phyloP scores from a whole-genome alignment of 345 rosid genomes.

The Nephelium lappaceum region DNA sequence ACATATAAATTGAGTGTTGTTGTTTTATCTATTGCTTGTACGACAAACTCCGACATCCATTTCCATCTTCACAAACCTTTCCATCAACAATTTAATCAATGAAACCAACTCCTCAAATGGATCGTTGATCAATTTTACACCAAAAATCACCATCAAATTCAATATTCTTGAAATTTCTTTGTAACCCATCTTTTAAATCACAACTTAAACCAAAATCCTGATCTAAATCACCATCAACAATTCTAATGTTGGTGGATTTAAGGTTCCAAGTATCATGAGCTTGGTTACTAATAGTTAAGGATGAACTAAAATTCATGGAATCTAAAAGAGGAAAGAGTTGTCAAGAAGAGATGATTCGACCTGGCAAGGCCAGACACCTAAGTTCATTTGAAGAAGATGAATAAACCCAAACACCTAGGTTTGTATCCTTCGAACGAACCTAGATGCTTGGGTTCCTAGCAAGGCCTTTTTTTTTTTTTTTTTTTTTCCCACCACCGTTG shows the following conservation, averaged over 20 bases:
- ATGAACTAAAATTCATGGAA: slow-evolving; percentile 62
- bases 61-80: slow-evolving; percentile 61
- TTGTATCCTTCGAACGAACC: too few species aligned
- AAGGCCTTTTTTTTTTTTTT: too few species aligned
- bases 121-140: slow-evolving; percentile 25
- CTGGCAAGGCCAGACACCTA: slow-evolving; percentile 45
- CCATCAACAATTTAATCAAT: slow-evolving; percentile 51
- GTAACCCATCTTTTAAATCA: neutral
- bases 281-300: slow-evolving; percentile 36
- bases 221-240: slow-evolving; percentile 17
- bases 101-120: slow-evolving; percentile 58
- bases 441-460: too few species aligned
- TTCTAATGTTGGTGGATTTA: slow-evolving; percentile 28
- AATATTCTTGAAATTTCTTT: neutral
- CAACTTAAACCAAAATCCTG: slow-evolving; percentile 13
- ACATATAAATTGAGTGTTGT: too few species aligned
- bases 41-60: too few species aligned
- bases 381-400: too few species aligned
- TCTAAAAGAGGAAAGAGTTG: slow-evolving; percentile 65
- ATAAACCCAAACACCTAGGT: too few species aligned
- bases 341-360: slow-evolving; percentile 72
- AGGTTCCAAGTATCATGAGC: slow-evolving; percentile 27
- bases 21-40: too few species aligned
- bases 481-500: too few species aligned
- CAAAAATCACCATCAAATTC: slow-evolving; percentile 31